These are phyloP conservation scores for Dothideomycetes sp. DNA, from an alignment of 2,329 filamentous ascomycete genomes.

Conservation along the genomic window DNA sequence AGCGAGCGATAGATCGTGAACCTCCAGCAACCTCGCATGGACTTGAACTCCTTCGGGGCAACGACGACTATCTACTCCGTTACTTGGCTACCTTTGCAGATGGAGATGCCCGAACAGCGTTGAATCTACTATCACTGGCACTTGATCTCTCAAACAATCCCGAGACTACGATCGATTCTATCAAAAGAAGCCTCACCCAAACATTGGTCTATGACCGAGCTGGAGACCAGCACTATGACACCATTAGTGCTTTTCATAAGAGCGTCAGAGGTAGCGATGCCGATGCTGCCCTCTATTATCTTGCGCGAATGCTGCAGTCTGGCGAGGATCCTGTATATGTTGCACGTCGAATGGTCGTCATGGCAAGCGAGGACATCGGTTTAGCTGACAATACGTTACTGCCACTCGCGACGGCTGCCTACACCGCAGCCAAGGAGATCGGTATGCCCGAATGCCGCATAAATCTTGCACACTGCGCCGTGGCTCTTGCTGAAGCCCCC, in stretches of 20 bases:
- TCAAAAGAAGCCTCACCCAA: slow-evolving; percentile 78
- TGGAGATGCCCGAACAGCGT: slow-evolving; percentile 83
- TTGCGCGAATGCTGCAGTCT: slow-evolving; percentile 89
- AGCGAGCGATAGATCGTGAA: slow-evolving; percentile 54
- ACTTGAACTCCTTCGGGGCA: slow-evolving; percentile 51
- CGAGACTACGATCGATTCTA: slow-evolving; percentile 60
- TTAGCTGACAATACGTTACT: slow-evolving; percentile 80
- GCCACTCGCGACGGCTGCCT: slow-evolving; percentile 73
- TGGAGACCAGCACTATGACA: slow-evolving; percentile 95
- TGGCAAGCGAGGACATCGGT: slow-evolving; percentile 89
- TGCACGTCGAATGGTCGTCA: slow-evolving; percentile 84
- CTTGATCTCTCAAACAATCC: slow-evolving; percentile 62
- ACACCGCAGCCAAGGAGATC: slow-evolving; percentile 82
- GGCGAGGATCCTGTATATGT: slow-evolving; percentile 92
- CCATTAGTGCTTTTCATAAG: slow-evolving; percentile 95
- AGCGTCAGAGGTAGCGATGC: slow-evolving; percentile 79
- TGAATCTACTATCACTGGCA: slow-evolving; percentile 86
- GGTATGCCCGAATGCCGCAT: slow-evolving; percentile 94
- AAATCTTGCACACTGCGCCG: slow-evolving; percentile 76
- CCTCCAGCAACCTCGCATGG: slow-evolving; percentile 10
- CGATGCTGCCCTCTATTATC: slow-evolving; percentile 86
- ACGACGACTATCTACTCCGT: slow-evolving; percentile 53
- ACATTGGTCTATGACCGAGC: slow-evolving; percentile 91
- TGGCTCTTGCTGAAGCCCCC: slow-evolving; percentile 68
- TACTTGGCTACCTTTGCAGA: slow-evolving; percentile 84